Evolutionary conservation across 257 asterid species (phyloP).

Genomic region (Solanum paucissectum): DNA sequence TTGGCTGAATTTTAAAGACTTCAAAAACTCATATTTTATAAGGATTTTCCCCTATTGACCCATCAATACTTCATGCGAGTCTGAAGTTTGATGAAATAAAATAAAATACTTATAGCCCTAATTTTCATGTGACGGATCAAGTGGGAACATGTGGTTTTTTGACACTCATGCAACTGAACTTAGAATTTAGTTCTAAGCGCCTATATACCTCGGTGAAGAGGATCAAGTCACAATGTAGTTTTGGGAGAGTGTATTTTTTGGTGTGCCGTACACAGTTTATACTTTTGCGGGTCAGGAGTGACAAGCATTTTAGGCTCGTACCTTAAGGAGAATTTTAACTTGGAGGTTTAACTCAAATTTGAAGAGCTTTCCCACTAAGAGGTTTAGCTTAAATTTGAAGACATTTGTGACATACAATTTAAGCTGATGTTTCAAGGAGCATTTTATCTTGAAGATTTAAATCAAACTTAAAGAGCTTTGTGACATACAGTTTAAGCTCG

Average conservation of each 20-base stretch:
- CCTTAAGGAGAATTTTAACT: neutral
- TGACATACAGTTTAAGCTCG: neutral
- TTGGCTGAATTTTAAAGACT: too few relatives aligned
- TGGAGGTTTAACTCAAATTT: neutral
- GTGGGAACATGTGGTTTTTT: too few relatives aligned
- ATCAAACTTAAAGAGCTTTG: neutral
- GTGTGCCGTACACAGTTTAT: too few relatives aligned
- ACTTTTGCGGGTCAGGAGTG: neutral
- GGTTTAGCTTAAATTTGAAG: neutral
- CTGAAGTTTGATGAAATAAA: neutral
- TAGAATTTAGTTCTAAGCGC: neutral
- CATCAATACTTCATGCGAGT: neutral
- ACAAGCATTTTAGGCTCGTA: neutral
- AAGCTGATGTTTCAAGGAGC: neutral
- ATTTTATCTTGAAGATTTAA: neutral
- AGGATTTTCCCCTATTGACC: neutral
- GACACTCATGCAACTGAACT: neutral
- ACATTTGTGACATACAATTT: neutral
- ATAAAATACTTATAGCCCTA: neutral
- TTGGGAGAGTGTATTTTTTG: too few relatives aligned
- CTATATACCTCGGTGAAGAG: neutral
- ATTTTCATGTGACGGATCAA: neutral
- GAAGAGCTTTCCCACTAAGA: neutral
- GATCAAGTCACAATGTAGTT: too few relatives aligned
- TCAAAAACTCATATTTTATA: too few relatives aligned